Conservation (phyloP, 2,329 filamentous ascomycete species). For the Phialocephala subalpina region DNA sequence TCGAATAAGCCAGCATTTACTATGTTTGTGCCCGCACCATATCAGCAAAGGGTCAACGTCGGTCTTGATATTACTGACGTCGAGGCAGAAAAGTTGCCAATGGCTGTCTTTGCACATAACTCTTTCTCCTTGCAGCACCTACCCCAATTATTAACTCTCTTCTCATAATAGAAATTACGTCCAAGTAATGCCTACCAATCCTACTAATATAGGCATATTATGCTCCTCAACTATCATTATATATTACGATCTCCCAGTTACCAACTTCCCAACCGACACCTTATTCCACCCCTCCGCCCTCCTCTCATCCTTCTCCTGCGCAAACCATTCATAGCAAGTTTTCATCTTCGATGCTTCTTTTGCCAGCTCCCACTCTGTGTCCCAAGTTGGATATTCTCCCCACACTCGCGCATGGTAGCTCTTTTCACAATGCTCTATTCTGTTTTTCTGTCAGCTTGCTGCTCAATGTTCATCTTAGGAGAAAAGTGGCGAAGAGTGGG, state of each 20-base stretch:
- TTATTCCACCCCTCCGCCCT: conserved; percentile 25
- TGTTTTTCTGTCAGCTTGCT: conserved; percentile 10
- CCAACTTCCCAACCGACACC: conserved; percentile 25
- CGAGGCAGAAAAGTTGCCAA: too few relatives aligned
- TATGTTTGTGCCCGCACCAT: too few relatives aligned
- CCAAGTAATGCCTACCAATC: background rate
- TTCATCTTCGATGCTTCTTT: conserved; percentile 28
- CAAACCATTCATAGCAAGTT: conserved; percentile 30
- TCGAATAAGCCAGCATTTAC: too few relatives aligned
- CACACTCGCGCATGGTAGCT: conserved; percentile 22
- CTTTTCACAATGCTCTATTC: conserved; percentile 21
- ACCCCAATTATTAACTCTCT: background rate
- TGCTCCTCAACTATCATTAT: background rate
- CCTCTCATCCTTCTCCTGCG: conserved; percentile 9
- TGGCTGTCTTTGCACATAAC: too few relatives aligned
- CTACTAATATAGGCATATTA: background rate
- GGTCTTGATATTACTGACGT: too few relatives aligned
- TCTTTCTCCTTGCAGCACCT: too few relatives aligned
- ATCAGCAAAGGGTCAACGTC: too few relatives aligned
- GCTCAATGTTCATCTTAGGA: background rate
- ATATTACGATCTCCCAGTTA: conserved; percentile 19
- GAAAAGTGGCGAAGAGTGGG: background rate
- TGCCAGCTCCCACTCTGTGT: conserved; percentile 23
- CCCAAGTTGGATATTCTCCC: conserved; percentile 23
- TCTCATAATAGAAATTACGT: background rate